Evolutionary conservation across 768 basidiomycete genomes (phyloP), one percentile per base, ranked within the genome.

Genomic region (Amanita phalloides): DNA sequence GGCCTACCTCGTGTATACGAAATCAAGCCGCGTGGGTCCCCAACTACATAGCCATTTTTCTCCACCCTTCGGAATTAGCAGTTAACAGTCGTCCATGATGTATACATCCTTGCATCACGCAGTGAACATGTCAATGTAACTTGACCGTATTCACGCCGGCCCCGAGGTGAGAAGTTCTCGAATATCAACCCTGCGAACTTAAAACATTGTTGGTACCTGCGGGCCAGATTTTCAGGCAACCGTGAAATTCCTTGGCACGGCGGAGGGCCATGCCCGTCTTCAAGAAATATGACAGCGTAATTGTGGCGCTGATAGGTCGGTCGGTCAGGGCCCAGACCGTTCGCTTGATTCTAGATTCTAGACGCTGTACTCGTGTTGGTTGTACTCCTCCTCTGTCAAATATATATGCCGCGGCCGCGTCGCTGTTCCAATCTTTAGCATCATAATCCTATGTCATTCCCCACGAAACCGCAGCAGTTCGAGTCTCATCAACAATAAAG

Each of bases 151-250:
- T 14, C 36, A 38, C 35, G 13, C 6, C 48, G 26, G 20, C 25
- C 21, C 45, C 48, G 30, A n/a, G 13, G 28, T 11, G 48, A 37
- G 37, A 48, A 28, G 4, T 38, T 38, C 48, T 49, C 37, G 26
- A 39, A 3, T 10, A 8, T 37, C 13, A 26, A 37, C 48, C 48
- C 48, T 49, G 25, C 4, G 39, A 17, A 38, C 35, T 23, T 8
- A 38, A 9, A 36, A 36, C 26, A 45, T 25, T 45, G 35, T 49
- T 49, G 48, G 48, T 49, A 49, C 48, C 48, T 49, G 46, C 21
- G 36, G 46, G 32, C 35, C 36, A 49, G 25, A 30, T 20, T 36
- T 35, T 36, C 20, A 21, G 21, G 23, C 23, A 37, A 20, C 35
- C 25, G 32, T 48, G 14, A 36, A 33, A 48, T 48, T 32, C 11